Evolutionary conservation across 1,139 yeast species (phyloP).

Genomic region (Candida pseudoviswanathii): DNA sequence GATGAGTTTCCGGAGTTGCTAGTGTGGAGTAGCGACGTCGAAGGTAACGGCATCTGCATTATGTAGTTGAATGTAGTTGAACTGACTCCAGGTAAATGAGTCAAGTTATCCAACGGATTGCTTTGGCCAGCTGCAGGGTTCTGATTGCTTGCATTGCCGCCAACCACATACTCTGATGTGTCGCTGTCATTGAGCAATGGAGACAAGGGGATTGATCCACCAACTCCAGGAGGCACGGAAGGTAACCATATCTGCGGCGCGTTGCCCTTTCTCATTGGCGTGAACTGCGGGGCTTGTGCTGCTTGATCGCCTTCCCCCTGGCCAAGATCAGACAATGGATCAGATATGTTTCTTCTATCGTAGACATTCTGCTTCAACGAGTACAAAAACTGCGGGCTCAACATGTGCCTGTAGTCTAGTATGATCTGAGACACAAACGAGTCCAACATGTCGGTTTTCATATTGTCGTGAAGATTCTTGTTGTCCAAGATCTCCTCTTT

Average conservation of each 20-base stretch:
- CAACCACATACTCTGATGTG: slow-evolving; percentile 20
- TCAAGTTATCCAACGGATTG: slow-evolving; percentile 20
- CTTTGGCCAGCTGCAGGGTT: slow-evolving; percentile 1
- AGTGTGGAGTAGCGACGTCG: not conserved
- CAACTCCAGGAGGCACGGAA: slow-evolving; percentile 12
- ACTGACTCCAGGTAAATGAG: slow-evolving; percentile 20
- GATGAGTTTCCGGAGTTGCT: not conserved
- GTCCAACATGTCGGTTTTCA: slow-evolving; percentile 23
- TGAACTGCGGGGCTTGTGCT: slow-evolving; percentile 4
- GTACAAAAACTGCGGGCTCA: slow-evolving; percentile 14
- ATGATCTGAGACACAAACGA: slow-evolving; percentile 27
- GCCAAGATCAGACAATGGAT: slow-evolving; percentile 2
- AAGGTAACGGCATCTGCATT: slow-evolving; percentile 6
- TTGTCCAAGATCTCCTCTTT: slow-evolving; percentile 15
- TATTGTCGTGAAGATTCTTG: slow-evolving; percentile 17
- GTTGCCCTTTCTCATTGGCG: slow-evolving; percentile 15
- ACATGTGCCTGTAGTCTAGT: slow-evolving; percentile 22
- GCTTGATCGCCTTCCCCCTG: slow-evolving; percentile 1
- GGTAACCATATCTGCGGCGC: slow-evolving; percentile 22
- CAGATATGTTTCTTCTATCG: slow-evolving; percentile 6
- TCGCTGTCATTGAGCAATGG: slow-evolving; percentile 40
- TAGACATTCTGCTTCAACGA: slow-evolving; percentile 13
- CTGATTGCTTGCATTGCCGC: not conserved
- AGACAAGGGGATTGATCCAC: slow-evolving; percentile 33
- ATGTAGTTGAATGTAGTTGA: slow-evolving; percentile 4